Evolutionary conservation across 2,329 filamentous ascomycete species (phyloP).

Genomic region (Nannizzia gypsea): DNA sequence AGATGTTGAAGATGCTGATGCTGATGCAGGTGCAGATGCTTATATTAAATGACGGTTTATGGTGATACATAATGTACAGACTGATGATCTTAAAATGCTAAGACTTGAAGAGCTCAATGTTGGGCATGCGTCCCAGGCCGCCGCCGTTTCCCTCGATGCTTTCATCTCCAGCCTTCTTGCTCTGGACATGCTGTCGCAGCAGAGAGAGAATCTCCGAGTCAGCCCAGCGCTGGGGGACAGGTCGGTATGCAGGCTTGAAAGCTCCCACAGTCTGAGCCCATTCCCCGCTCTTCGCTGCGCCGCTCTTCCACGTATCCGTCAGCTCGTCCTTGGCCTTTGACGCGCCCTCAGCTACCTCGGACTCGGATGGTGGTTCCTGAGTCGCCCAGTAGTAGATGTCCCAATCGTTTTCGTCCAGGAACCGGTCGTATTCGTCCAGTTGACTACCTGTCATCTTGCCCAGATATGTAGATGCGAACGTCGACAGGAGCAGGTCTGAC

Average conservation of each 20-base stretch:
- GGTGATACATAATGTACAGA: constrained; percentile 3
- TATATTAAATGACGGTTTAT: background rate
- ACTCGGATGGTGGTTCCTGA: constrained; percentile 48
- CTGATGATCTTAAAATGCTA: constrained; percentile 5
- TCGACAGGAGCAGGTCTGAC: constrained; percentile 88
- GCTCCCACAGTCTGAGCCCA: constrained; percentile 95
- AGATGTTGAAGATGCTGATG: background rate
- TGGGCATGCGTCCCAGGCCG: constrained; percentile 39
- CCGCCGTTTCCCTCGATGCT: constrained; percentile 26
- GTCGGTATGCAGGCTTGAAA: constrained; percentile 85
- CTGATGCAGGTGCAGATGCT: background rate
- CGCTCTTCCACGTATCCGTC: constrained; percentile 40
- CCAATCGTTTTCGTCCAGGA: constrained; percentile 99
- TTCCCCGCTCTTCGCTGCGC: constrained; percentile 55
- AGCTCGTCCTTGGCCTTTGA: constrained; percentile 26
- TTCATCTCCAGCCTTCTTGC: constrained; percentile 46
- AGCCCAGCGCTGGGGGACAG: constrained; percentile 76
- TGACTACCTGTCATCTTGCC: constrained; percentile 59
- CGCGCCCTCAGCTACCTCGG: constrained; percentile 9
- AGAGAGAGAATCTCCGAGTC: constrained; percentile 66
- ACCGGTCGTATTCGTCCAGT: constrained; percentile 73
- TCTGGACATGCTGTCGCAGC: constrained; percentile 68
- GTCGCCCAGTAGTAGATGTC: constrained; percentile 99
- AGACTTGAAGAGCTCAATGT: constrained; percentile 33
- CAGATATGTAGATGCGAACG: constrained; percentile 76